Conservation (phyloP, 305 asterid species). For the Fraxinus paxiana region DNA sequence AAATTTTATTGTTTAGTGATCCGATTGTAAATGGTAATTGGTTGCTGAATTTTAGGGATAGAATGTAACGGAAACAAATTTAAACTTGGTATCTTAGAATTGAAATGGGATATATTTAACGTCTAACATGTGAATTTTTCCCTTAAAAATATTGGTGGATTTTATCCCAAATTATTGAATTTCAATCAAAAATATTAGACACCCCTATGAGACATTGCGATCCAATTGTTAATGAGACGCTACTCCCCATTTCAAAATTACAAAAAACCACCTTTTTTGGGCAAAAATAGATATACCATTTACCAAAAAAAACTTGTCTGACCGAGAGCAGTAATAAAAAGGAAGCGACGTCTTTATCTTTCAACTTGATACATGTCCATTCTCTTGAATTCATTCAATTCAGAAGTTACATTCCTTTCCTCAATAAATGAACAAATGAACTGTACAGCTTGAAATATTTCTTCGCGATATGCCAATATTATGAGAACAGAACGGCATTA, state of each 20-base stretch:
- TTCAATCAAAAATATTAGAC: background rate
- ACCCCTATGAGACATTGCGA: background rate
- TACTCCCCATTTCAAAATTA: background rate
- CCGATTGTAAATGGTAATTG: background rate
- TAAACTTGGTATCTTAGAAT: background rate
- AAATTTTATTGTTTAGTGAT: background rate
- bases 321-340: background rate
- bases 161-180: background rate
- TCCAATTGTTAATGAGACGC: background rate
- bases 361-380: background rate
- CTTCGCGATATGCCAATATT: constrained; percentile 28
- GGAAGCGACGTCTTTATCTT: background rate
- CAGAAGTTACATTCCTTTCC: constrained; percentile 25
- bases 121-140: background rate
- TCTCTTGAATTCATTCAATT: constrained; percentile 7
- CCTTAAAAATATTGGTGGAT: background rate
- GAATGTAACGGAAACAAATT: background rate
- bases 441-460: constrained; percentile 46
- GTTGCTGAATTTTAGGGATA: background rate
- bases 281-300: background rate
- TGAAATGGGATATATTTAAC: background rate
- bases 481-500: constrained; percentile 26
- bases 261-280: background rate
- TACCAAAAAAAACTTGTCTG: background rate
- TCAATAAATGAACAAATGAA: constrained; percentile 45